These are phyloP conservation scores for Ascosphaera apis DNA, from an alignment of 2,329 filamentous ascomycete genomes.

Conservation along the genomic window DNA sequence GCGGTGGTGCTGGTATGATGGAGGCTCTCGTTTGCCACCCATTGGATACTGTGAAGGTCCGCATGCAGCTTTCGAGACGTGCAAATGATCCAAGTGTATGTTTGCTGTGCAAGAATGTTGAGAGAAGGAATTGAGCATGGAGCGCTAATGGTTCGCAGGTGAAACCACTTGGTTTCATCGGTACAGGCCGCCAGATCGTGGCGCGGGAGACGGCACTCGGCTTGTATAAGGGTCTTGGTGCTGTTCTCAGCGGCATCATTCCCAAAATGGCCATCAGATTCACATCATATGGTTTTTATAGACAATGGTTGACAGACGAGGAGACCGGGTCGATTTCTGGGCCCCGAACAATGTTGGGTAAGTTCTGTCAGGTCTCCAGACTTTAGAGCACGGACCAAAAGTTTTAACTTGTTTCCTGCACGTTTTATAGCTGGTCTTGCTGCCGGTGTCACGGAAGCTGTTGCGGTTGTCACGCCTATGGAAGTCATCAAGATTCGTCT, in stretches of 20 bases:
- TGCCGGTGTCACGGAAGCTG: slow-evolving; percentile 88
- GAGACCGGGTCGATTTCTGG: slow-evolving; percentile 45
- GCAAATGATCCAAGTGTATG: slow-evolving; percentile 55
- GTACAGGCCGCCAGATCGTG: slow-evolving; percentile 69
- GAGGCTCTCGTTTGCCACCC: slow-evolving; percentile 92
- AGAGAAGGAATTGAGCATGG: not conserved
- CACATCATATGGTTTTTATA: slow-evolving; percentile 91
- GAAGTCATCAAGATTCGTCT: slow-evolving; percentile 97
- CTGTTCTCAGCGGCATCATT: slow-evolving; percentile 84
- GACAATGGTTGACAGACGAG: slow-evolving; percentile 52
- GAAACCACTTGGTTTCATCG: slow-evolving; percentile 68
- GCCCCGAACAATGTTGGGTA: slow-evolving; percentile 47
- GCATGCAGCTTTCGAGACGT: slow-evolving; percentile 90
- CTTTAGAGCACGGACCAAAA: too few relatives aligned
- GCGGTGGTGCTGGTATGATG: slow-evolving; percentile 97
- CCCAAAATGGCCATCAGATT: slow-evolving; percentile 99
- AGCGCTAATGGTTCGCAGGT: slow-evolving; percentile 16
- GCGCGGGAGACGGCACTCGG: slow-evolving; percentile 75
- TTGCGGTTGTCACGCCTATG: slow-evolving; percentile 93
- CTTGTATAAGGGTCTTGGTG: slow-evolving; percentile 94
- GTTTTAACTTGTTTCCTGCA: too few relatives aligned
- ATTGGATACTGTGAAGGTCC: slow-evolving; percentile 90
- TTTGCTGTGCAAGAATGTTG: slow-evolving; percentile 5
- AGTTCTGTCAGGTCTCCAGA: slow-evolving; percentile 7
- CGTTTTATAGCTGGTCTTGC: slow-evolving; percentile 47